These are phyloP conservation scores for Tricholoma bakamatsutake DNA, from an alignment of 768 basidiomycete genomes.

Conservation along the genomic window DNA sequence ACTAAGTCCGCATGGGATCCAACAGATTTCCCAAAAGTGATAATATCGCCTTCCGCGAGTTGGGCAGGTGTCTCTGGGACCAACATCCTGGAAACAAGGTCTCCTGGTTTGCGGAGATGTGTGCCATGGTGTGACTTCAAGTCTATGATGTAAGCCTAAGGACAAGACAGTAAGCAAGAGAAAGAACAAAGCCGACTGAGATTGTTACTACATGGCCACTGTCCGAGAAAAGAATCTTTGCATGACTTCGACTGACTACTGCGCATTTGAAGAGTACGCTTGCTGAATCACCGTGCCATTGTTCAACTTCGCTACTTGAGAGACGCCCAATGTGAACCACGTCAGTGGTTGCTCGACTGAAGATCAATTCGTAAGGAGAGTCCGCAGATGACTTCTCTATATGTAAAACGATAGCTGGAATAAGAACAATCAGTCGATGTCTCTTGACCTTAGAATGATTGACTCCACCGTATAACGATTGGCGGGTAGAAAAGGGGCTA, in stretches of 20 bases:
- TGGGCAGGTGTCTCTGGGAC: constrained; percentile 48
- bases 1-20: constrained; percentile 57
- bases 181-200: constrained; percentile 6
- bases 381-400: constrained; percentile 47
- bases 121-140: constrained; percentile 75
- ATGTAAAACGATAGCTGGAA: constrained; percentile 52
- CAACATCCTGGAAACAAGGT: constrained; percentile 41
- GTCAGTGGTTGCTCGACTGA: constrained; percentile 42
- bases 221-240: constrained; percentile 69
- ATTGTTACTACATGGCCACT: constrained; percentile 52
- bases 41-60: constrained; percentile 60
- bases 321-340: constrained; percentile 66
- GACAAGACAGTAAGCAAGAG: constrained; percentile 13
- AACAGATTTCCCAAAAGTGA: constrained; percentile 78
- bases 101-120: constrained; percentile 50
- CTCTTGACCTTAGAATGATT: constrained; percentile 12
- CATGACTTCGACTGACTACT: constrained; percentile 75
- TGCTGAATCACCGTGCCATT: constrained; percentile 33
- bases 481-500: constrained; percentile 24
- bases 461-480: constrained; percentile 36
- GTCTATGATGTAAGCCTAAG: constrained; percentile 66
- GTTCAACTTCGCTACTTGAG: constrained; percentile 41
- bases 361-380: constrained; percentile 41
- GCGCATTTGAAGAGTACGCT: constrained; percentile 68
- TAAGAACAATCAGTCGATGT: constrained; percentile 13